A percentile compares a stretch with the other conserved stretches of the same genome.
Evolutionary conservation across 371 early-diverging fungal species (phyloP).

Genomic region (Smittium culicis): DNA sequence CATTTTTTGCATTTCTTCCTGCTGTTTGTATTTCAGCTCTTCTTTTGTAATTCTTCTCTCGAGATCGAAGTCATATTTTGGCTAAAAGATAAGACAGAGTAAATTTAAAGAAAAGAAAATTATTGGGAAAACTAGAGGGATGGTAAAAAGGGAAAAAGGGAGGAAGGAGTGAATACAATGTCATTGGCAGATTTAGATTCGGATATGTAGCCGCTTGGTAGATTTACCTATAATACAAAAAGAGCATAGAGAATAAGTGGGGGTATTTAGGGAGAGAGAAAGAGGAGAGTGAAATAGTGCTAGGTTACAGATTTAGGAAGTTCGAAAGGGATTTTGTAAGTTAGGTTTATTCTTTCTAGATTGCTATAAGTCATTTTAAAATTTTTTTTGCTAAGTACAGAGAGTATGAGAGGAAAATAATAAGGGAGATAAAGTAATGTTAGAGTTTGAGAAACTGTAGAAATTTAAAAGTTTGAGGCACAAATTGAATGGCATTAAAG

Average conservation of each 20-base stretch:
- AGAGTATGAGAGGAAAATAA: no score
- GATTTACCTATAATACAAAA: conserved; percentile 3
- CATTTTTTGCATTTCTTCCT: conserved; percentile 8
- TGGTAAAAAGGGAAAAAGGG: background rate
- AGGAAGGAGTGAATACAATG: background rate
- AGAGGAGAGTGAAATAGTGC: background rate
- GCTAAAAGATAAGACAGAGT: background rate
- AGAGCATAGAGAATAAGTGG: background rate
- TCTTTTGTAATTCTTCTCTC: conserved; percentile 4
- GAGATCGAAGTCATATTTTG: conserved; percentile 2
- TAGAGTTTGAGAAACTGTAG: no score
- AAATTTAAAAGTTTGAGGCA: no score
- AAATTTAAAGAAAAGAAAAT: background rate
- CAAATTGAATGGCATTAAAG: no score
- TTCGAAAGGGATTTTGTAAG: conserved; percentile 7
- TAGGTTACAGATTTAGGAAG: conserved; percentile 5
- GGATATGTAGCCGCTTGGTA: background rate
- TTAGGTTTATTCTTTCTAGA: background rate
- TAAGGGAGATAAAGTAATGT: no score
- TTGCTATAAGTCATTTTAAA: background rate
- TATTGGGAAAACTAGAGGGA: background rate
- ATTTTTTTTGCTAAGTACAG: no score
- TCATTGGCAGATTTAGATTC: background rate
- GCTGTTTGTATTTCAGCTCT: background rate
- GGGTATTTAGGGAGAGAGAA: background rate